Conservation (phyloP, 1,139 yeast genomes). For the Blastobotrys raffinosifermentans region DNA sequence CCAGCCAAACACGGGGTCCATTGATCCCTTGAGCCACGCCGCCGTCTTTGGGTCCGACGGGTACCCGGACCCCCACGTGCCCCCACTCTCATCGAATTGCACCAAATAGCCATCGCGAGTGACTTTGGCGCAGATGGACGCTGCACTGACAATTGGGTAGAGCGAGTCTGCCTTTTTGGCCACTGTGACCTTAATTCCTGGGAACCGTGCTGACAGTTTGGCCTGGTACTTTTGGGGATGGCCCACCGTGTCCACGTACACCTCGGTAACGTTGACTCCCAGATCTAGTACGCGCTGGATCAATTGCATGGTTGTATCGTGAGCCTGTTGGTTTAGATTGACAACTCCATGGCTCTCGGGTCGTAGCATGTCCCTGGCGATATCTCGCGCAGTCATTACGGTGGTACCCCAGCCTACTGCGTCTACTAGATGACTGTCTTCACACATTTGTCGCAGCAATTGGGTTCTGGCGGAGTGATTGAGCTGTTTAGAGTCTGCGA, state of each 20-base stretch:
- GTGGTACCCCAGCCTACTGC: slow-evolving; percentile 87
- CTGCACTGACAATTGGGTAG: slow-evolving; percentile 92
- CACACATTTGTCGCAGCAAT: slow-evolving; percentile 56
- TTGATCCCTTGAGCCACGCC: slow-evolving; percentile 56
- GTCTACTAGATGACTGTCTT: slow-evolving; percentile 37
- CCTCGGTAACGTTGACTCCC: slow-evolving; percentile 60
- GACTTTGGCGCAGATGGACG: slow-evolving; percentile 95
- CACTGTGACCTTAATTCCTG: slow-evolving; percentile 69
- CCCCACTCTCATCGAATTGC: slow-evolving; percentile 30
- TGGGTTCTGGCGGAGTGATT: slow-evolving; percentile 64
- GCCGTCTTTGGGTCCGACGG: slow-evolving; percentile 89
- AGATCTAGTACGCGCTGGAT: slow-evolving; percentile 55
- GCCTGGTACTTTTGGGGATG: slow-evolving; percentile 82
- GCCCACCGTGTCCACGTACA: slow-evolving; percentile 94
- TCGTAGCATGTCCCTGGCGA: slow-evolving; percentile 81
- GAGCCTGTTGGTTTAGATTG: slow-evolving; percentile 93
- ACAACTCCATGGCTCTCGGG: slow-evolving; percentile 48
- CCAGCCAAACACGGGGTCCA: slow-evolving; percentile 87
- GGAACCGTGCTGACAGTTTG: slow-evolving; percentile 65
- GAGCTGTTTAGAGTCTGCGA: slow-evolving; percentile 87
- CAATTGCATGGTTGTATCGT: slow-evolving; percentile 80
- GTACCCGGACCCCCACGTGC: slow-evolving; percentile 78
- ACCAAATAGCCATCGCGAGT: slow-evolving; percentile 75
- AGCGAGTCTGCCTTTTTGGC: slow-evolving; percentile 92
- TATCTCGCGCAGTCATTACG: slow-evolving; percentile 80